A percentile compares a stretch with the other conserved stretches of the same genome.
Evolutionary conservation across 441 rosid species (phyloP).

Genomic region (Populus tomentosa): DNA sequence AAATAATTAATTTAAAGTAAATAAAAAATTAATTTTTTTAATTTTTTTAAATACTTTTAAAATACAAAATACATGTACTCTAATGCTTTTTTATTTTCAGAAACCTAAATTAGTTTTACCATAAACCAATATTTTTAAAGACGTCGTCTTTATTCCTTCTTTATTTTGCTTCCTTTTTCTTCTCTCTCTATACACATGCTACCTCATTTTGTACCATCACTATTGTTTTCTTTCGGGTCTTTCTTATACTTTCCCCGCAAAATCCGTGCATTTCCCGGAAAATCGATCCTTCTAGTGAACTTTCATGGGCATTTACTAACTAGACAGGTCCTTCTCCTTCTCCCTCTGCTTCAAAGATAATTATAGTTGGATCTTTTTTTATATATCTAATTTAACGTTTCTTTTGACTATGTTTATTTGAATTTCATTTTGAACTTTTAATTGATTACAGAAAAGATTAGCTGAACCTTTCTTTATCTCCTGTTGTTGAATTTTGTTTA

Average conservation of each 20-base stretch:
- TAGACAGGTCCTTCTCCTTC: background rate
- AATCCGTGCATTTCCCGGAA: constrained; percentile 1
- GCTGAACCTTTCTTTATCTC: background rate
- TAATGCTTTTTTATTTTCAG: background rate
- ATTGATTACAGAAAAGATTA: background rate
- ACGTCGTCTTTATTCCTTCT: no score
- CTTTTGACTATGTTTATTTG: constrained; percentile 14
- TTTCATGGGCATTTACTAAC: constrained; percentile 6
- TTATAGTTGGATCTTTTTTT: background rate
- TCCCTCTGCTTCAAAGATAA: background rate
- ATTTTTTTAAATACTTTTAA: no score
- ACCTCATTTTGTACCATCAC: background rate
- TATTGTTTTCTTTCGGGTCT: background rate
- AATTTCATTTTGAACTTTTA: background rate
- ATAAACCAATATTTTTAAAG: background rate
- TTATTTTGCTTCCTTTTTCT: background rate
- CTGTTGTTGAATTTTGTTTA: background rate
- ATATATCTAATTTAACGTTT: background rate
- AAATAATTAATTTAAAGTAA: no score
- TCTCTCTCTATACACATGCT: background rate
- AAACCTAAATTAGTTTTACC: background rate
- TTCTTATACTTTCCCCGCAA: background rate
- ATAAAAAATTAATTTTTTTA: no score
- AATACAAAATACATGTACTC: no score
- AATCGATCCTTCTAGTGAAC: background rate